phyloP scores from a whole-genome alignment of 2,329 filamentous ascomycete species.

The Ascochyta fabae region DNA sequence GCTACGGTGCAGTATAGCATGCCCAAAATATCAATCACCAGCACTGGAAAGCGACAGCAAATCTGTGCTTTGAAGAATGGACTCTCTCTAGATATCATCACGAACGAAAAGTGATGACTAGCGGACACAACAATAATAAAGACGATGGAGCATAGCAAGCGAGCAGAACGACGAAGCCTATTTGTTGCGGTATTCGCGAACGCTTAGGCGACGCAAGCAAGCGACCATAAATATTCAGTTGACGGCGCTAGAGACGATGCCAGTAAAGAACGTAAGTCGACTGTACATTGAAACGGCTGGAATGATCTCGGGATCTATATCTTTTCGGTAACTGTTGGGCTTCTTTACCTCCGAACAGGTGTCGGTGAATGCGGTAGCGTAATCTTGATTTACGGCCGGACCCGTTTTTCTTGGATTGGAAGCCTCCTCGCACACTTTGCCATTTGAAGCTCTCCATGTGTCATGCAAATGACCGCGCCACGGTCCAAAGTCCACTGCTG shows the following conservation, averaged over 20 bases:
- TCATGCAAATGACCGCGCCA: neutral
- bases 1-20: too few relatives aligned
- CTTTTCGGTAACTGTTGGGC: neutral
- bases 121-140: too few relatives aligned
- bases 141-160: too few relatives aligned
- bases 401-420: neutral
- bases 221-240: too few relatives aligned
- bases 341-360: neutral
- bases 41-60: too few relatives aligned
- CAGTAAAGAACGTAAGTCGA: neutral
- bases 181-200: neutral
- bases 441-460: neutral
- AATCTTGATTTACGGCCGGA: neutral
- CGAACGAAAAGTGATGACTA: too few relatives aligned
- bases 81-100: too few relatives aligned
- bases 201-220: neutral
- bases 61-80: too few relatives aligned
- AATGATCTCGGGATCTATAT: neutral
- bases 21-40: too few relatives aligned
- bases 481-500: neutral
- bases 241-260: too few relatives aligned
- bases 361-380: neutral
- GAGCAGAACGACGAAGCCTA: too few relatives aligned
- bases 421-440: neutral
- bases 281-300: neutral